Percentiles rank a stretch among this genome's conserved stretches.
These are phyloP conservation scores for Scenedesmus sp. DNA, from an alignment of 163 green algal genomes.

Conservation along the genomic window DNA sequence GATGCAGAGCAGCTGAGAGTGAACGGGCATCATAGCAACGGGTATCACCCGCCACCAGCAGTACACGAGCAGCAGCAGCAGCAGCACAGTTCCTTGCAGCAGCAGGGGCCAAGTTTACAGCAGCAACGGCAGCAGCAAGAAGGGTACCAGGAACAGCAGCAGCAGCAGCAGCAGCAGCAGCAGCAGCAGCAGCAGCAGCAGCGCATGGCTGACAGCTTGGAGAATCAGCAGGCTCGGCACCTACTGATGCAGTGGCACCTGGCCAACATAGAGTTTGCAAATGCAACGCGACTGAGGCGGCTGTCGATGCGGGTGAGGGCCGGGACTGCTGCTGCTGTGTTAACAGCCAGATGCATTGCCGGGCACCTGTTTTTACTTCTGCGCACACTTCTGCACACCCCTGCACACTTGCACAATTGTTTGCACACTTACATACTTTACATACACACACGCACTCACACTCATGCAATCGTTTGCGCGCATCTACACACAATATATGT, in stretches of 20 bases:
- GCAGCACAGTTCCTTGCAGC: neutral
- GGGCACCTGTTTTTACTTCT: no score
- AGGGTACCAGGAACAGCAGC: neutral
- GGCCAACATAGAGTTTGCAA: slow-evolving; percentile 96
- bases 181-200: slow-evolving; percentile 43
- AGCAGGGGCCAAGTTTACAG: neutral
- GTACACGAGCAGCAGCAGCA: slow-evolving; percentile 4
- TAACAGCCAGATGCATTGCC: neutral
- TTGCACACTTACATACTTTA: no score
- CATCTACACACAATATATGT: no score
- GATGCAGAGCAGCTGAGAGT: neutral
- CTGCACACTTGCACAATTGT: no score
- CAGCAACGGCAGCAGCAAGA: slow-evolving; percentile 27
- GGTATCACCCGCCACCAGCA: neutral
- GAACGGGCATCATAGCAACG: slow-evolving; percentile 1
- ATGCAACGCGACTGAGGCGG: slow-evolving; percentile 69
- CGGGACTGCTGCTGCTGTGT: neutral
- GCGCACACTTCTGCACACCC: neutral
- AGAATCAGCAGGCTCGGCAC: slow-evolving; percentile 47
- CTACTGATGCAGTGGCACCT: slow-evolving; percentile 92
- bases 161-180: neutral
- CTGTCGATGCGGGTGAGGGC: slow-evolving; percentile 74
- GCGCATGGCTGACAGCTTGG: neutral
- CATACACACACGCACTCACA: no score
- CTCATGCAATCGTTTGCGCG: no score